Base-by-base conservation (phyloP, 2,329 filamentous ascomycete species). In the Westerdykella aurantiaca region DNA sequence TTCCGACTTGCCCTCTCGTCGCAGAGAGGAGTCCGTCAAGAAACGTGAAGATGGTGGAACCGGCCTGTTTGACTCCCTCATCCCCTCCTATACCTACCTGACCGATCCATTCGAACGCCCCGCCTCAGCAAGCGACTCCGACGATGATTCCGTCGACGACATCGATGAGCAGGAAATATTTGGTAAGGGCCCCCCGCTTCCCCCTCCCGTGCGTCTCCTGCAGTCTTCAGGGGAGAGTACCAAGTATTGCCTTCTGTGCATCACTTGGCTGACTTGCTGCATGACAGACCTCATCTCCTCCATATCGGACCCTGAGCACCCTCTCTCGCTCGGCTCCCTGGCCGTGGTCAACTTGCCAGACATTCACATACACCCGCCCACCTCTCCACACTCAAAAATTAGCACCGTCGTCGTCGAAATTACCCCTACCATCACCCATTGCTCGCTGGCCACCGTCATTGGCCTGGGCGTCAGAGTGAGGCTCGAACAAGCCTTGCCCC, bases 141-240 rank as follows among this genome's bases (percentile, higher is more conserved):
- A 82, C 45, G 80, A 83, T 46, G 76, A 81, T 39, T 72, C 74
- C 1, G 75, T 82, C 31, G 90, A 97, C 57, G 86, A 86, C 45
- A 95, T 98, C 55, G 93, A 98, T 63, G 88, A 94, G 67, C 93
- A 96, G 68, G 93, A 98, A 69, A 91, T 98, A 34, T 98, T 91
- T 64, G 89, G 88, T 93, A 48, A 41, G 60, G 48, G 33, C 33
- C n/a, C 9, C 33, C 12, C 18, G 3, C 6, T 21, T 12, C n/a
- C 9, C 33, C n/a, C n/a, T 16, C 6, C 33, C 6, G 11, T 18
- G n/a, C 17, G 23, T 46, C 31, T 21, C 25, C 14, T 13, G 18
- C 25, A 21, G 12, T 23, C 4, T 37, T 22, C 13, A 34, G 13
- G 34, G 18, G 22, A 10, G 13, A 16, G 40, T 17, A 46, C 11